phyloP scores from a whole-genome alignment of 768 basidiomycete species.

The Leucosporidium yakuticum region DNA sequence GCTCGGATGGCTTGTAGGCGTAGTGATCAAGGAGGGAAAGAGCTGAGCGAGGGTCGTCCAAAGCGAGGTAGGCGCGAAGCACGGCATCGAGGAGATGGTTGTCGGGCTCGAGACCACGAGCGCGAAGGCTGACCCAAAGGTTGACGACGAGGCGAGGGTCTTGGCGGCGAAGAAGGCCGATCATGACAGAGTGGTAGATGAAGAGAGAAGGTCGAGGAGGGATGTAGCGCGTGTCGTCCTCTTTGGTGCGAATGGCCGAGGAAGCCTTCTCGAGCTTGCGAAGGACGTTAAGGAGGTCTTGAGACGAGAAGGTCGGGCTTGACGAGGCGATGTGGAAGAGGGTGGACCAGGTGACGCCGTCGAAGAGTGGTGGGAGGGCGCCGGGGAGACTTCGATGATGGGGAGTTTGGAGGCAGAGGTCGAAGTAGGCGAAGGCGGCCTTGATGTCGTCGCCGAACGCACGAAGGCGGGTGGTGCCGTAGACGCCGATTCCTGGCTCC shows the following conservation, averaged over 20 bases:
- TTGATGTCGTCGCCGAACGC: constrained; percentile 30
- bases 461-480: constrained; percentile 37
- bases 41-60: background rate
- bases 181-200: constrained; percentile 24
- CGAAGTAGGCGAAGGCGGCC: constrained; percentile 10
- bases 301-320: background rate
- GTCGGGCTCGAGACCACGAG: constrained; percentile 3
- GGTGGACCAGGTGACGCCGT: constrained; percentile 8
- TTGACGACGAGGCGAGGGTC: background rate
- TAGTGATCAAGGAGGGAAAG: background rate
- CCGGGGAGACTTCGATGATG: background rate
- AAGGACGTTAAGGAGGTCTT: constrained; percentile 5
- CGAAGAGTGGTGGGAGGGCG: constrained; percentile 11
- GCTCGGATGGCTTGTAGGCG: background rate
- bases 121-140: constrained; percentile 11
- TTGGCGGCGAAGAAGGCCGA: constrained; percentile 9
- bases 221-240: no score
- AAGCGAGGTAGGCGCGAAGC: constrained; percentile 1
- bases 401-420: background rate
- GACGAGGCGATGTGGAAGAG: constrained; percentile 11
- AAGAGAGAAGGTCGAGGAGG: constrained; percentile 8
- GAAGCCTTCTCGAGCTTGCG: background rate
- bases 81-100: constrained; percentile 11
- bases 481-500: constrained; percentile 27
- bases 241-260: background rate